These are phyloP conservation scores for Cyclocybe aegerita DNA, from an alignment of 768 basidiomycete genomes.

Conservation along the genomic window DNA sequence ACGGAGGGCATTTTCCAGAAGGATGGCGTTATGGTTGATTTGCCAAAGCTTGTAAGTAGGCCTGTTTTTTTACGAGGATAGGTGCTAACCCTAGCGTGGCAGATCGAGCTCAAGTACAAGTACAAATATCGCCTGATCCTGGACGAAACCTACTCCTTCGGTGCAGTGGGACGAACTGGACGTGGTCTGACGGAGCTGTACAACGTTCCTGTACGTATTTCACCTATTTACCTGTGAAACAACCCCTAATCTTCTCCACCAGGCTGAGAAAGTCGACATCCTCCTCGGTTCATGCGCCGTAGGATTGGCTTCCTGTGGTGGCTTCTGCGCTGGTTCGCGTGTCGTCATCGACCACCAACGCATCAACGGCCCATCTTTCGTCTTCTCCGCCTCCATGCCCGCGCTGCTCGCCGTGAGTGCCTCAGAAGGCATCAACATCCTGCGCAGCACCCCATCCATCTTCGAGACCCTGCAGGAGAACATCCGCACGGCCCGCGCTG, in stretches of 20 bases:
- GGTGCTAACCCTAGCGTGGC: neutral
- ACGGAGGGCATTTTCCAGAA: slow-evolving; percentile 97
- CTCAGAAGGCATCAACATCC: slow-evolving; percentile 80
- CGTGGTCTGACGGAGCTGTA: slow-evolving; percentile 94
- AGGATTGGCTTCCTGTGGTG: slow-evolving; percentile 80
- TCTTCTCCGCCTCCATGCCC: slow-evolving; percentile 96
- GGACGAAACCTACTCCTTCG: slow-evolving; percentile 94
- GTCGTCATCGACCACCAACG: slow-evolving; percentile 92
- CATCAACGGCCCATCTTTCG: slow-evolving; percentile 93
- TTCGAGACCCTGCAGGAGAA: slow-evolving; percentile 82
- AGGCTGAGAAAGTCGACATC: slow-evolving; percentile 93
- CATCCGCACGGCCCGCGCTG: slow-evolving; percentile 67
- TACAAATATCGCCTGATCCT: slow-evolving; percentile 95
- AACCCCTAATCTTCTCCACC: neutral
- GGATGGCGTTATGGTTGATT: slow-evolving; percentile 88
- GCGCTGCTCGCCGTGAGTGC: slow-evolving; percentile 85
- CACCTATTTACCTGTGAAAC: neutral
- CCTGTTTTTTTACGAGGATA: neutral
- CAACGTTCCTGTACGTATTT: slow-evolving; percentile 76
- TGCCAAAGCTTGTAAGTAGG: slow-evolving; percentile 84
- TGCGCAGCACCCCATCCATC: slow-evolving; percentile 74
- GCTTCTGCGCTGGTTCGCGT: slow-evolving; percentile 90
- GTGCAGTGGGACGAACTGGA: slow-evolving; percentile 88
- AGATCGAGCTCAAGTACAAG: slow-evolving; percentile 94
- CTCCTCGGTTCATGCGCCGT: slow-evolving; percentile 89